Evolutionary conservation across 108 stramenopile species (phyloP), one percentile per base, ranked within the genome.

Genomic region (Cyclotella cryptica): DNA sequence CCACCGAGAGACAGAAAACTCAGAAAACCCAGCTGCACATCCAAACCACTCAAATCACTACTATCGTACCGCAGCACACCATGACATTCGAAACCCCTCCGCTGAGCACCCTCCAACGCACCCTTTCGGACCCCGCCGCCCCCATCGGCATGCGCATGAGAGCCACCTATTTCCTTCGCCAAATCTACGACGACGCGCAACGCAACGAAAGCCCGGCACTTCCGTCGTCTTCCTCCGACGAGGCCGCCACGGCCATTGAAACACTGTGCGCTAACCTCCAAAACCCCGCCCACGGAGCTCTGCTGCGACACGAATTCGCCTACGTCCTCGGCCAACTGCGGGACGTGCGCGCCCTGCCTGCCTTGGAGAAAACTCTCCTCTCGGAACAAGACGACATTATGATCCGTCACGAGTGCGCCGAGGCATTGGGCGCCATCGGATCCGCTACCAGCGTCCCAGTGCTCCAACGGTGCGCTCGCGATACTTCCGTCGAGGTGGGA

Each of bases 391-490:
- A 94, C 72, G 89, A 90, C 80, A 85, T 92, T 46, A 98, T 99
- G 93, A 97, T 98, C 14, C 96, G 98, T 22, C 98, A 98, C 79
- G 98, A 98, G 90, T 96, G 95, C 44, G 99, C 97, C 21, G 96
- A 96, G 84, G 96, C 96, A 1, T 57, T 96, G n/a, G 96, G 92
- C 30, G 93, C 93, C 52, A 93, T 96, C 72, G 93, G 86, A 39
- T 78, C 86, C 43, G 19, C 24, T 15, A 21, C 27, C 17, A 92
- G 90, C 0, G 61, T 79, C 14, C n/a, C 65, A 0, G 69, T 85
- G 13, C 74, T 97, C 55, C 40, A 89, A 69, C 59, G 64, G 19
- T 70, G 72, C 19, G 66, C 63, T 2, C 58, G 67, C 1, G 79
- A 88, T 73, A 59, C 78, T 59, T 84, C 87, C 10, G 79, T 83